phyloP scores from a whole-genome alignment of 805 yeast species.

The Grigorovia yakushimaensis region DNA sequence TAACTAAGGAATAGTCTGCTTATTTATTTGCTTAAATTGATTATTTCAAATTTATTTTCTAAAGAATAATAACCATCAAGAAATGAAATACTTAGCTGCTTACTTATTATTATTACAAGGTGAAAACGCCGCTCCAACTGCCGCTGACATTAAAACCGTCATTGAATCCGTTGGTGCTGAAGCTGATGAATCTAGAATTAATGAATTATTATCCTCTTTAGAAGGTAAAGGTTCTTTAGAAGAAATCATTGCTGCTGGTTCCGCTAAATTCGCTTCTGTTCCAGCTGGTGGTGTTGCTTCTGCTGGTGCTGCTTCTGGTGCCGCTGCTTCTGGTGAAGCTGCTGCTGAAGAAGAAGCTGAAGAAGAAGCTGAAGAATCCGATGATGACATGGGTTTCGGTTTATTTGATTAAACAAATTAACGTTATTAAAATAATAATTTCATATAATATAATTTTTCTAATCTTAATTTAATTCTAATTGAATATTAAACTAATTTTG shows the following conservation, averaged over 20 bases:
- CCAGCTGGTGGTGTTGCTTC: constrained; percentile 35
- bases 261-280: constrained; percentile 39
- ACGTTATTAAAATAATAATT: neutral
- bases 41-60: constrained; percentile 20
- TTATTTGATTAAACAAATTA: constrained; percentile 60
- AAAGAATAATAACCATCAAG: constrained; percentile 7
- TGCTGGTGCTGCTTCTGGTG: constrained; percentile 36
- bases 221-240: constrained; percentile 72
- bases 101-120: constrained; percentile 82
- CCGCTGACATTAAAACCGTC: constrained; percentile 62
- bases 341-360: constrained; percentile 49
- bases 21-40: constrained; percentile 28
- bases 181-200: constrained; percentile 67
- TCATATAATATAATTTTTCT: constrained; percentile 2
- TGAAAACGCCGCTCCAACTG: constrained; percentile 76
- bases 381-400: constrained; percentile 89
- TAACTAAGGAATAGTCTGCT: constrained; percentile 32
- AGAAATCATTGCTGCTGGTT: constrained; percentile 51
- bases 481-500: neutral
- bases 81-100: constrained; percentile 89
- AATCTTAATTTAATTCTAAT: neutral
- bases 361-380: constrained; percentile 57
- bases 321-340: constrained; percentile 37
- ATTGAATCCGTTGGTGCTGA: constrained; percentile 72
- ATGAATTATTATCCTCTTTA: constrained; percentile 61